Conservation (phyloP, 2,329 filamentous ascomycete genomes). For the Pyrenochaeta sp. region DNA sequence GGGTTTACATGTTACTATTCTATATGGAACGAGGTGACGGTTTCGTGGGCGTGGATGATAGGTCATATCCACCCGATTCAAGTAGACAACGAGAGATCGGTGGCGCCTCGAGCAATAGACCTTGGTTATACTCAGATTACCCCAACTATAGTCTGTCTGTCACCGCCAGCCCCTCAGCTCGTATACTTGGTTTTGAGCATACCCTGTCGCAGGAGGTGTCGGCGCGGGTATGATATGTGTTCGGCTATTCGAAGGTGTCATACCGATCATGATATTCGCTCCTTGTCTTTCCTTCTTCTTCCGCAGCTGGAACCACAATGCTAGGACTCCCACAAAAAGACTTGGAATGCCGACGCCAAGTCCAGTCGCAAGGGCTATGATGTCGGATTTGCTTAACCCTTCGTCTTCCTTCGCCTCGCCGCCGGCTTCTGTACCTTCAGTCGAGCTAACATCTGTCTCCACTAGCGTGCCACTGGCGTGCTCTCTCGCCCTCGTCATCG, state of each 20-base stretch:
- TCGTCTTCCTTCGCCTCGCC: slow-evolving; percentile 2
- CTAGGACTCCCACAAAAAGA: neutral
- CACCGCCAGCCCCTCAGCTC: neutral
- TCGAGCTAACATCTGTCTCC: no score
- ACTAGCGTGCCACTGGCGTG: no score
- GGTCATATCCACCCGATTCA: no score
- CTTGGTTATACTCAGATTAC: no score
- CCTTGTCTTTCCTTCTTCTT: neutral
- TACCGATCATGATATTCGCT: neutral
- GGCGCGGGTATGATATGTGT: neutral
- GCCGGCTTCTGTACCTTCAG: no score
- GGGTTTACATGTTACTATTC: no score
- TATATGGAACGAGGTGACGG: no score
- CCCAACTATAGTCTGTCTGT: no score
- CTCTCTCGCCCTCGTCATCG: no score
- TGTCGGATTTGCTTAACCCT: slow-evolving; percentile 12
- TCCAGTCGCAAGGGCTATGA: slow-evolving; percentile 8
- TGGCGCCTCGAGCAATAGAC: no score
- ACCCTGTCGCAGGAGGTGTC: neutral
- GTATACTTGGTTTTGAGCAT: neutral
- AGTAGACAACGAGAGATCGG: no score
- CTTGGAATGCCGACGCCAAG: slow-evolving; percentile 13
- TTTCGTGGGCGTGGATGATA: no score
- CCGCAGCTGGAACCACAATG: slow-evolving; percentile 2
- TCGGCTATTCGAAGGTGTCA: neutral